A percentile compares a stretch with the other conserved stretches of the same genome.
These are phyloP conservation scores for Purpureocillium lavendulum DNA, from an alignment of 2,329 filamentous ascomycete genomes.

Conservation along the genomic window DNA sequence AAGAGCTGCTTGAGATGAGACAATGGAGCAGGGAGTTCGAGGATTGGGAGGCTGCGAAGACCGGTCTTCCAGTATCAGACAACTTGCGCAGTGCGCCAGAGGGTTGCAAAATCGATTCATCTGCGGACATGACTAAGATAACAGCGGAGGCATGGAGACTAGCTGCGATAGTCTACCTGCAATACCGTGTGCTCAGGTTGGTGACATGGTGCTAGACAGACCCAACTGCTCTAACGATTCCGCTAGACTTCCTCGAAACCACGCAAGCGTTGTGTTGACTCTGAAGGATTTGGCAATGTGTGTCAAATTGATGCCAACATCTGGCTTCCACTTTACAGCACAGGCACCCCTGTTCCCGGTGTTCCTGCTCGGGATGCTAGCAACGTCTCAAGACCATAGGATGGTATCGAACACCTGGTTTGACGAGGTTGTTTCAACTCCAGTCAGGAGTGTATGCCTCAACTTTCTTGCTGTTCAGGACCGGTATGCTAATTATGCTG, in stretches of 20 bases:
- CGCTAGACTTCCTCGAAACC: conserved; percentile 26
- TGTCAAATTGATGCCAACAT: conserved; percentile 31
- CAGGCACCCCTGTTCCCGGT: conserved; percentile 32
- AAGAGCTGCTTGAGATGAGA: conserved; percentile 20
- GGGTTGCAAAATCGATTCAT: conserved; percentile 16
- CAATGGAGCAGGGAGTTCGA: conserved; percentile 26
- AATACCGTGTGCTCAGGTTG: conserved; percentile 29
- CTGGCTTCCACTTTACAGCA: conserved; percentile 29
- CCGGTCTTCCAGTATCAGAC: conserved; percentile 12
- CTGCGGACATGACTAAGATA: conserved; percentile 28
- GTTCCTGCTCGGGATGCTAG: conserved; percentile 29
- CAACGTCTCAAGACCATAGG: conserved; percentile 18
- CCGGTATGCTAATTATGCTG: conserved; percentile 9
- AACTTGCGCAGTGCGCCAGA: conserved; percentile 18
- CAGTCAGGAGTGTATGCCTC: conserved; percentile 26
- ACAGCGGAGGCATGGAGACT: conserved; percentile 33
- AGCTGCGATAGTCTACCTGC: conserved; percentile 27
- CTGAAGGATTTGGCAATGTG: conserved; percentile 24
- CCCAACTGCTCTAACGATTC: no score
- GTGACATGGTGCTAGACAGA: no score
- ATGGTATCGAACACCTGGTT: conserved; percentile 25
- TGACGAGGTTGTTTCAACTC: conserved; percentile 23
- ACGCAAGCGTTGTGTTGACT: conserved; percentile 22
- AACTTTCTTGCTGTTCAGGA: conserved; percentile 1
- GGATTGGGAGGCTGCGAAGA: conserved; percentile 12